phyloP scores from a whole-genome alignment of 768 basidiomycete genomes.

The Chalciporus pseudorubinellus region DNA sequence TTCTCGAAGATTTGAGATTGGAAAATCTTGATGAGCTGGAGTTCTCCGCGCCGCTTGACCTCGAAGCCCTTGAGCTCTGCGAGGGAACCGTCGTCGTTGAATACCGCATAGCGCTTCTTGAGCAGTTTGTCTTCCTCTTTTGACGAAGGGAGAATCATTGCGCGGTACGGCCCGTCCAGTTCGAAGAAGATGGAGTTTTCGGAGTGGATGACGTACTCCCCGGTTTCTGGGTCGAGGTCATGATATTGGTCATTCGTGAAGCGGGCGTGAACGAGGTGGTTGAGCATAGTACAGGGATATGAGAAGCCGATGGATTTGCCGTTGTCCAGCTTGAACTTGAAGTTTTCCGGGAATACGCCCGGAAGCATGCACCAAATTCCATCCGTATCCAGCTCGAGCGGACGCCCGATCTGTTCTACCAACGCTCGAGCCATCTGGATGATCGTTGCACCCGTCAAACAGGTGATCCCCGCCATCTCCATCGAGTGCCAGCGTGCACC shows the following conservation, averaged over 20 bases:
- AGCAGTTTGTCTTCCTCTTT: conserved; percentile 98
- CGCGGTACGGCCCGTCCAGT: conserved; percentile 96
- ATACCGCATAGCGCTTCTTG: conserved; percentile 99
- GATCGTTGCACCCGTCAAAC: conserved; percentile 94
- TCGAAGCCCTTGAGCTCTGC: conserved; percentile 99
- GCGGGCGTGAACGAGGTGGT: conserved; percentile 91
- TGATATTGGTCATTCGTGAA: conserved; percentile 99
- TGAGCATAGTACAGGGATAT: conserved; percentile 99
- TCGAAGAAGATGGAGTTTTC: conserved; percentile 99
- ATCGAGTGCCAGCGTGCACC: conserved; percentile 99
- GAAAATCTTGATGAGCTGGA: conserved; percentile 99
- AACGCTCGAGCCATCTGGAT: conserved; percentile 98
- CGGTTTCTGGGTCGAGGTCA: conserved; percentile 79
- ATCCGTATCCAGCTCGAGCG: conserved; percentile 96
- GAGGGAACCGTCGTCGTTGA: conserved; percentile 96
- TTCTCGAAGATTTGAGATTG: conserved; percentile 98
- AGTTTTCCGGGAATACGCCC: conserved; percentile 96
- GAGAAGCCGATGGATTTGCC: conserved; percentile 90
- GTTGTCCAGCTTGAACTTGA: conserved; percentile 85
- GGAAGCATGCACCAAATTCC: conserved; percentile 99
- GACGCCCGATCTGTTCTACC: conserved; percentile 96
- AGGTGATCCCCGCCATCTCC: conserved; percentile 99
- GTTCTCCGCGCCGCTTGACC: conserved; percentile 94
- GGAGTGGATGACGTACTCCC: conserved; percentile 81
- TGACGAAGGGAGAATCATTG: conserved; percentile 98